Conservation (phyloP, 805 yeast species). For the Pichia deserticola region DNA sequence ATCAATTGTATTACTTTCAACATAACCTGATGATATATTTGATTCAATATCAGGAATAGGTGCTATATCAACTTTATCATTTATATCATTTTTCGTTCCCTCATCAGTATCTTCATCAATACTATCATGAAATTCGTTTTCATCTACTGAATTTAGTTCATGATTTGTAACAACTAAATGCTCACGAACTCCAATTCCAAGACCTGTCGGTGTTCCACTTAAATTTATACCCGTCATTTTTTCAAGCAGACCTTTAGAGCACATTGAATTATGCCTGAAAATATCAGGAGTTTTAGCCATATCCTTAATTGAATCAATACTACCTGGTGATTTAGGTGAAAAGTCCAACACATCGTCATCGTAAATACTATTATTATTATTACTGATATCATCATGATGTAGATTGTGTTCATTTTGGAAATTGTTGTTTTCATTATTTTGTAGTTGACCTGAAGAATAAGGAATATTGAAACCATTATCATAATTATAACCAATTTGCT, state of each 20-base stretch:
- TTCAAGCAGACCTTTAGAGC: constrained; percentile 1
- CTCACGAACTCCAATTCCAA: background rate
- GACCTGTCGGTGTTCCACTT: constrained; percentile 3
- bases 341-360: constrained; percentile 10
- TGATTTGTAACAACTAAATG: constrained; percentile 4
- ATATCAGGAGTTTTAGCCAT: constrained; percentile 6
- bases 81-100: too few relatives aligned
- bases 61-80: background rate
- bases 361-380: constrained; percentile 2
- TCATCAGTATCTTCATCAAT: constrained; percentile 1
- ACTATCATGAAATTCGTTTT: background rate
- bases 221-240: background rate
- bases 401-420: background rate
- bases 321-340: constrained; percentile 5
- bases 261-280: background rate
- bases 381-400: too few relatives aligned
- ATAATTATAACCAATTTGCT: constrained; percentile 2
- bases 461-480: constrained; percentile 4
- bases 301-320: background rate
- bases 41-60: constrained; percentile 4
- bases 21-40: background rate
- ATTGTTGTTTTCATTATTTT: too few relatives aligned
- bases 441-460: background rate
- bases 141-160: background rate
- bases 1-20: background rate